These are phyloP conservation scores for Rhodosporidiobolus sp. DNA, from an alignment of 768 basidiomycete species.

Conservation along the genomic window DNA sequence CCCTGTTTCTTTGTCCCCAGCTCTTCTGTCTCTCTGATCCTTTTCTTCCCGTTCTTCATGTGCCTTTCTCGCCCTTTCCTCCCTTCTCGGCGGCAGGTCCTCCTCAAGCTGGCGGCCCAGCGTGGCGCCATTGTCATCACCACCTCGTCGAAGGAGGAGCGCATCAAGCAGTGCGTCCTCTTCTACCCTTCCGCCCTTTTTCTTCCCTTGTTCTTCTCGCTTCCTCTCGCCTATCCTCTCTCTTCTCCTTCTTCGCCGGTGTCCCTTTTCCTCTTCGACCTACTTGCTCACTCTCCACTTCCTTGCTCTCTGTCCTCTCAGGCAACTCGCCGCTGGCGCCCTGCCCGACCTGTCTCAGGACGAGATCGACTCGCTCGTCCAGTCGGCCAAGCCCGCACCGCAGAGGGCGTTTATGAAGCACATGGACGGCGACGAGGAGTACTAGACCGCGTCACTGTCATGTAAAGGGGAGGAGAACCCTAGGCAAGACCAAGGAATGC, in stretches of 20 bases:
- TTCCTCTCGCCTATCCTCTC: no score
- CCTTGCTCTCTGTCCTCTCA: neutral
- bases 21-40: no score
- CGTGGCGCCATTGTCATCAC: constrained; percentile 37
- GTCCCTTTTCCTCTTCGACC: neutral
- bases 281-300: neutral
- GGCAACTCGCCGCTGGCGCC: constrained; percentile 27
- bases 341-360: constrained; percentile 22
- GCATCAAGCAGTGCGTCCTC: constrained; percentile 28
- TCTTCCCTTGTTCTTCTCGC: neutral
- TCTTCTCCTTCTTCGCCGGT: neutral
- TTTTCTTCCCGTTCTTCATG: no score
- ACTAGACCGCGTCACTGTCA: neutral
- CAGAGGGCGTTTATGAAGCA: constrained; percentile 37
- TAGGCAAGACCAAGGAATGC: no score
- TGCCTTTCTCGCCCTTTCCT: no score
- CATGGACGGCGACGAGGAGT: constrained; percentile 32
- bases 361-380: constrained; percentile 23
- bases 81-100: no score
- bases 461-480: neutral
- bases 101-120: constrained; percentile 27
- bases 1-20: no score
- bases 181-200: neutral
- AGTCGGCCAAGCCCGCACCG: constrained; percentile 9
- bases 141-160: constrained; percentile 35